Percentiles rank a stretch among this genome's conserved stretches.
phyloP scores from a whole-genome alignment of 192 early-diverging fungal genomes.

The Umbelopsis sp. region DNA sequence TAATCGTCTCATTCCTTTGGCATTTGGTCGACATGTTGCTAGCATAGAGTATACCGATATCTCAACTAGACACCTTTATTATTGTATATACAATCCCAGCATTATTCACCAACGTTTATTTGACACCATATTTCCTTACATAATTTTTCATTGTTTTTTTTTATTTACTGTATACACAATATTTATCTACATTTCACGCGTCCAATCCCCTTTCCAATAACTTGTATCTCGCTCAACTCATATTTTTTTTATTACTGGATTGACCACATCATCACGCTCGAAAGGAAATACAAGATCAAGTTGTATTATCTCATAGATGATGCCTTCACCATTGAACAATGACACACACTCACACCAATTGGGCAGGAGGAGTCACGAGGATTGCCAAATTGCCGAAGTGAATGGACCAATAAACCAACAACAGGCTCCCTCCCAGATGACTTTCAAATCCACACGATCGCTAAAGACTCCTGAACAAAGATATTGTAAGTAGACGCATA shows the following conservation, averaged over 20 bases:
- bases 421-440: not conserved
- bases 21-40: not conserved
- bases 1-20: slow-evolving; percentile 9
- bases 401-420: not conserved
- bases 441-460: slow-evolving; percentile 7
- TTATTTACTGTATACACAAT: not conserved
- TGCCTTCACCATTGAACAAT: slow-evolving; percentile 3
- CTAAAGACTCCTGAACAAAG: slow-evolving; percentile 4
- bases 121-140: not conserved
- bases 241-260: not conserved
- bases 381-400: not conserved
- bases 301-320: not conserved
- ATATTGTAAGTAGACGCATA: slow-evolving; percentile 13
- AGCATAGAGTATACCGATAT: not conserved
- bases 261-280: too few relatives aligned
- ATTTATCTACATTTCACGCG: not conserved
- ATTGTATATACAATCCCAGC: not conserved
- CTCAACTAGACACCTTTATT: not conserved
- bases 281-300: too few relatives aligned
- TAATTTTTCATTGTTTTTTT: not conserved
- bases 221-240: not conserved
- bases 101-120: too few relatives aligned
- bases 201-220: not conserved
- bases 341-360: not conserved
- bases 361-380: not conserved